Evolutionary conservation across 148 eudicot genomes (phyloP).

Genomic region (Oxyria digyna): DNA sequence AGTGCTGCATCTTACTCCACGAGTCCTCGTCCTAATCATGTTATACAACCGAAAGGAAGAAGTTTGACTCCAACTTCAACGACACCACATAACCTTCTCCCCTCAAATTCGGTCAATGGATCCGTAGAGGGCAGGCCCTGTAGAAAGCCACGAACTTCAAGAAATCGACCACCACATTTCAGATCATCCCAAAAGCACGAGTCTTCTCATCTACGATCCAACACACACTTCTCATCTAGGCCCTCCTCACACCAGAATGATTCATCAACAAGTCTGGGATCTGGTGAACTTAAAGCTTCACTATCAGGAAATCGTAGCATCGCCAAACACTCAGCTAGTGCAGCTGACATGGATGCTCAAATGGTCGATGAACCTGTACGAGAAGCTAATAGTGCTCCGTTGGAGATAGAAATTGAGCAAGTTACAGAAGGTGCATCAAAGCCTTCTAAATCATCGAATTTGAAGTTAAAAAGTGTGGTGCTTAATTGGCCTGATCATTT

Average conservation of each 20-base stretch:
- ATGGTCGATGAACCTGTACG: neutral
- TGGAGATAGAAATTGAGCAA: neutral
- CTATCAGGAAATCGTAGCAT: neutral
- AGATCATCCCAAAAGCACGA: neutral
- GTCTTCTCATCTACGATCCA: too few relatives aligned
- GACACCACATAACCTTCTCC: neutral
- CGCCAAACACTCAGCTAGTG: neutral
- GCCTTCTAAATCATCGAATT: neutral
- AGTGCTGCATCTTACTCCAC: neutral
- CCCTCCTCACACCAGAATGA: neutral
- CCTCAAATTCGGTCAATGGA: neutral
- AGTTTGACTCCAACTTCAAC: neutral
- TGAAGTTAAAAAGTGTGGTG: neutral
- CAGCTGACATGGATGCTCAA: constrained; percentile 3
- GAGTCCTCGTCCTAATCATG: neutral
- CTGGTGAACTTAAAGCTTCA: neutral
- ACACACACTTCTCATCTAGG: too few relatives aligned
- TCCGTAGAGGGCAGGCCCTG: neutral
- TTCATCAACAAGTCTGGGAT: neutral
- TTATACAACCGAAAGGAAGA: neutral
- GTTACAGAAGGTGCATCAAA: neutral
- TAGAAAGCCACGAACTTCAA: neutral
- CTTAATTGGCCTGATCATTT: neutral
- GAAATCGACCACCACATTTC: neutral
- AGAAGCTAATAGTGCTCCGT: neutral